Percentiles rank a stretch among this genome's conserved stretches.
Conservation (phyloP, 139 green algal genomes). For the Edaphochlamys debaryana region DNA sequence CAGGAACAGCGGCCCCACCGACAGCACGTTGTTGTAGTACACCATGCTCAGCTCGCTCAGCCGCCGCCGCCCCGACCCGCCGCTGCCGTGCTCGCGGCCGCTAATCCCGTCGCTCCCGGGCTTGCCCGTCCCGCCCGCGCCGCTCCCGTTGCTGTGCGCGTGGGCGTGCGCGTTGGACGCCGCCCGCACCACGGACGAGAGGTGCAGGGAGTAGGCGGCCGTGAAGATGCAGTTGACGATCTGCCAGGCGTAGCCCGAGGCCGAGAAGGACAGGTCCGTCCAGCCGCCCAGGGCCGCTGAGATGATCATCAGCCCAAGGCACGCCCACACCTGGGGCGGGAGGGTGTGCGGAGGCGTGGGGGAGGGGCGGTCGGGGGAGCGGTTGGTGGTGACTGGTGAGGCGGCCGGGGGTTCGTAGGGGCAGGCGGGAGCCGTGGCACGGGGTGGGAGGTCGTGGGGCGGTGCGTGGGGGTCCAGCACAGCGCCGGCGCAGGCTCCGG, state of each 20-base stretch:
- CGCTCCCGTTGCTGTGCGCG: neutral
- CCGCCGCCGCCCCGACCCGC: neutral
- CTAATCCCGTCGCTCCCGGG: neutral
- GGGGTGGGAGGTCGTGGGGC: too few species aligned
- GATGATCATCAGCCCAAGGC: slow-evolving; percentile 83
- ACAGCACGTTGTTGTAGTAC: slow-evolving; percentile 96
- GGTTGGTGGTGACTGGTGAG: too few species aligned
- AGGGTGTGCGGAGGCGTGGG: too few species aligned
- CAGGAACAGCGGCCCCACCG: slow-evolving; percentile 78
- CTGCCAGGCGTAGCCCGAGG: slow-evolving; percentile 88
- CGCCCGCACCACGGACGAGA: slow-evolving; percentile 57
- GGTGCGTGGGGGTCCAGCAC: too few species aligned
- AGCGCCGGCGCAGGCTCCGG: too few species aligned
- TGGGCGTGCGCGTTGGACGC: neutral
- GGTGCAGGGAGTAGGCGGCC: slow-evolving; percentile 84
- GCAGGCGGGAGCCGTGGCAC: too few species aligned
- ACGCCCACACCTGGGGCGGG: slow-evolving; percentile 72
- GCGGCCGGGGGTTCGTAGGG: too few species aligned
- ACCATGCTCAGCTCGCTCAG: slow-evolving; percentile 56
- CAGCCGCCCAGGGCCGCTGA: slow-evolving; percentile 79
- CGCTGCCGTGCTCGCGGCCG: neutral
- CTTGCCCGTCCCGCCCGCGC: neutral
- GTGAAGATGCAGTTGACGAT: slow-evolving; percentile 90
- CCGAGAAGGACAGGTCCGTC: slow-evolving; percentile 89
- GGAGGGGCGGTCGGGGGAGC: too few species aligned